Percentiles rank a stretch among this genome's conserved stretches.
phyloP scores from a whole-genome alignment of 768 basidiomycete species.

The Tulasnella sp. region DNA sequence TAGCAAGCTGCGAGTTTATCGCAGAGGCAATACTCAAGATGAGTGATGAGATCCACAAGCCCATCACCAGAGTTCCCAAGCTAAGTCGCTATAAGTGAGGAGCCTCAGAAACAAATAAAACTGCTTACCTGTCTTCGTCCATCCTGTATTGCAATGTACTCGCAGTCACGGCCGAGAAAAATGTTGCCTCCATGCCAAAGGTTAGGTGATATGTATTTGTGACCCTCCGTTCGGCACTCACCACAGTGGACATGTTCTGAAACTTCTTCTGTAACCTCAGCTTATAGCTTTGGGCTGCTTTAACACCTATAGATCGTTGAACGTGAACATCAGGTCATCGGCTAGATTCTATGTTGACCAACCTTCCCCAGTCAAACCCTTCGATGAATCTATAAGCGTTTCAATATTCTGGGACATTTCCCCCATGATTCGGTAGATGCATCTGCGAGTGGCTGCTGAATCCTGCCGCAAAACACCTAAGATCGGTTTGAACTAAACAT shows the following conservation, averaged over 20 bases:
- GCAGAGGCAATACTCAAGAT: slow-evolving; percentile 29
- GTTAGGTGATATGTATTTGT: not conserved
- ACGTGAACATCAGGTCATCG: no score
- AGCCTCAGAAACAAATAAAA: not conserved
- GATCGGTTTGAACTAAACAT: slow-evolving; percentile 70
- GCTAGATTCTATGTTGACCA: not conserved
- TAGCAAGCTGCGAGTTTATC: slow-evolving; percentile 30
- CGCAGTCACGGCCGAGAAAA: slow-evolving; percentile 1
- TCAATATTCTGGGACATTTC: slow-evolving; percentile 66
- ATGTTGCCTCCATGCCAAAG: not conserved
- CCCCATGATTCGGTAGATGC: not conserved
- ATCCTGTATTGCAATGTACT: not conserved
- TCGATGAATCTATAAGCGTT: slow-evolving; percentile 60
- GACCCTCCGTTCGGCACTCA: not conserved
- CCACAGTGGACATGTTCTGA: slow-evolving; percentile 28
- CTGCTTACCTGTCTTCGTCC: not conserved
- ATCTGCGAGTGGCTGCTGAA: not conserved
- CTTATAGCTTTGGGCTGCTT: slow-evolving; percentile 53
- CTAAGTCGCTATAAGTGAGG: not conserved
- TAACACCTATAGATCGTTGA: slow-evolving; percentile 52
- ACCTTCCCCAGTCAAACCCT: slow-evolving; percentile 75
- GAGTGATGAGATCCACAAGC: slow-evolving; percentile 29
- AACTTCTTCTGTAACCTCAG: not conserved
- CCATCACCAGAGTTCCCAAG: slow-evolving; percentile 18
- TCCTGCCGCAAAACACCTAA: slow-evolving; percentile 44